Base-by-base conservation (phyloP, 2,329 filamentous ascomycete genomes). In the Cryphonectria naterciae region DNA sequence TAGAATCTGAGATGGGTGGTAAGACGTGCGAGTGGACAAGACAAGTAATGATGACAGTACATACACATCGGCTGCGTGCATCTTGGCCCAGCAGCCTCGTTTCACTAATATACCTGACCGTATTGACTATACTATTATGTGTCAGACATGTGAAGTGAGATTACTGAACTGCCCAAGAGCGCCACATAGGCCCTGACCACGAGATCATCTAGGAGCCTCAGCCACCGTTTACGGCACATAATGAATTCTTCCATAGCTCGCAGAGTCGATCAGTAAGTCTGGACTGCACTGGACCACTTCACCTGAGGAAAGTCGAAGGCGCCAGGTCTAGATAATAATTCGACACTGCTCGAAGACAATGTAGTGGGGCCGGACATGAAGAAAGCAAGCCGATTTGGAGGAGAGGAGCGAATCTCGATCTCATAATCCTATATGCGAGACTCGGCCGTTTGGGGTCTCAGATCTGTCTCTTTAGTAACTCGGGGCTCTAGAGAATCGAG, bases 101-200 rank as follows among this genome's bases (percentile, higher is more conserved):
- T 25, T 41, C 56, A 64, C 58, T 22, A 32, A 25, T n/a, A 68
- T 37, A 22, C 65, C 17, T 46, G 49, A 32, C 49, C 37, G 19
- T n/a, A 22, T 25, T 28, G n/a, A 32, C 32, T 32, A 32, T 32
- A 32, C 32, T 54, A 39, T 65, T 65, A 68, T 70, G 68, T 68
- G 61, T 70, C 56, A 72, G 70, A 72, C 70, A 66, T 65, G 39
- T 66, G 65, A 70, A 54, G 41, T 66, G 65, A 62, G n/a, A 25
- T 39, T 13, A 28, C 32, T 28, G 32, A 43, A 43, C 17, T 49
- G 70, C 43, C 25, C 17, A 37, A 28, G 5, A 28, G n/a, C 61
- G 37, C 65, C 68, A 68, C 61, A n/a, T 13, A 28, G 43, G 25
- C 4, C 4, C 17, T 67, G 22, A 8, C 49, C 49, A 13, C 2